Percentiles rank a stretch among this genome's conserved stretches.
These are phyloP conservation scores for Gossypium mustelinum DNA, from an alignment of 345 rosid genomes.

Conservation along the genomic window DNA sequence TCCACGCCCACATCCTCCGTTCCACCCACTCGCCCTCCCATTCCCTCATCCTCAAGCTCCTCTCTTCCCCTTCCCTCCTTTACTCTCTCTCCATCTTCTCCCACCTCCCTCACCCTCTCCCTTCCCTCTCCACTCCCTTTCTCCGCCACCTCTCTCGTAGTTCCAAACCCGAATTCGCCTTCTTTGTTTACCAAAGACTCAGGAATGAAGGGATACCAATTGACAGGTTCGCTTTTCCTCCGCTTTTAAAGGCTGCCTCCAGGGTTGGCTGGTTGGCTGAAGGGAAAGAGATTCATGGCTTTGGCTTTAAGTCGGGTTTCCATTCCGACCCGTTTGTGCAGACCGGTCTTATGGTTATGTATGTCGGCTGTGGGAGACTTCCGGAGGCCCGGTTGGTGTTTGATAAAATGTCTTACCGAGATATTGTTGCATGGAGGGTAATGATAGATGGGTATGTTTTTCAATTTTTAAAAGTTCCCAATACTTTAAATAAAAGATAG, in stretches of 20 bases:
- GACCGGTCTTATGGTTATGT: constrained; percentile 43
- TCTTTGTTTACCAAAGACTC: constrained; percentile 33
- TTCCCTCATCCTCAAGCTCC: constrained; percentile 32
- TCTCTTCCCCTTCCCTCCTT: constrained; percentile 36
- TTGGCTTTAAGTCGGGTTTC: constrained; percentile 40
- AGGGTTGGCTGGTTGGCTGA: constrained; percentile 37
- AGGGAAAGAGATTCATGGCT: constrained; percentile 58
- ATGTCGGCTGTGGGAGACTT: constrained; percentile 34
- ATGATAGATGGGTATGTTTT: constrained; percentile 51
- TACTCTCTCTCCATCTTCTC: constrained; percentile 50
- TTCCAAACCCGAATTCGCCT: constrained; percentile 23
- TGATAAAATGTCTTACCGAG: constrained; percentile 49
- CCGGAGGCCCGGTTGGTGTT: constrained; percentile 44
- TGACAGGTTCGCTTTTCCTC: constrained; percentile 47
- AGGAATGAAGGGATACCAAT: constrained; percentile 29
- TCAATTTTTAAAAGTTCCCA: neutral
- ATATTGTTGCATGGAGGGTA: constrained; percentile 54
- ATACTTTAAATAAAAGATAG: neutral
- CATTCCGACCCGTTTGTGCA: constrained; percentile 54
- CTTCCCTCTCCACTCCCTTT: constrained; percentile 32
- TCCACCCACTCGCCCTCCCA: constrained; percentile 19
- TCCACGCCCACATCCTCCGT: constrained; percentile 48
- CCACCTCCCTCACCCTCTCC: constrained; percentile 24
- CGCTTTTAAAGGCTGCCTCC: constrained; percentile 41
- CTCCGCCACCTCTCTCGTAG: constrained; percentile 41